Base-by-base conservation (phyloP, 192 early-diverging fungal genomes). In the Backusella luteola region DNA sequence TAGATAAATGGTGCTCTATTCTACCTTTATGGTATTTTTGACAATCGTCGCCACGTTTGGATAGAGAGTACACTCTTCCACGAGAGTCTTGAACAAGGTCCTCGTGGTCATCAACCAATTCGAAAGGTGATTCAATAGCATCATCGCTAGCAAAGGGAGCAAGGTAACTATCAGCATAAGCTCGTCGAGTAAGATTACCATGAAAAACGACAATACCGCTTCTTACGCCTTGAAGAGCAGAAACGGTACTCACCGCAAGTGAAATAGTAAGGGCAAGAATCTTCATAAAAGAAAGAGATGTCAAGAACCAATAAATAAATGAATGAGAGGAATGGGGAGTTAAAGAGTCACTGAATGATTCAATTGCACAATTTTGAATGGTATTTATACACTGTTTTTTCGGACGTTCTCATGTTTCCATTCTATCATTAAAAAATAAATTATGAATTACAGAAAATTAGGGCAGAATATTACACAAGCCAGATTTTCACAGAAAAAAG, bases 11-110 rank as follows among this genome's bases (percentile, higher is more conserved):
- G 21, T 71, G 29, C 1, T 4, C 19, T 23, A 1, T 15, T 29
- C n/a, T 79, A 79, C 78, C 49, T 38, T 73, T 75, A 59, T 68
- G 52, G 41, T 79, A 79, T 7, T 79, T 73, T 29, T 8, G 8
- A 36, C 78, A 79, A 32, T 52, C 53, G 21, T 67, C 75, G 19
- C 49, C 78, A 75, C 78, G 73, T 29, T 75, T 79, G 23, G 26
- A 32, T 5, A 71, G 26, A 15, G 70, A 75, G 35, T 59, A 34
- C 0, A 71, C 19, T 29, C 23, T 41, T 41, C 70, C 52, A 29
- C 36, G 34, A 19, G 19, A 29, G 41, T 53, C 34, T 6, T 49
- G 21, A 46, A 44, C 46, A 34, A 63, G 41, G 11, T 71, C 70
- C 26, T 71, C 70, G 34, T 71, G 70, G 17, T 79, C 73, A 34